Conservation (phyloP, 2,329 filamentous ascomycete genomes). For the Metarhizium album region DNA sequence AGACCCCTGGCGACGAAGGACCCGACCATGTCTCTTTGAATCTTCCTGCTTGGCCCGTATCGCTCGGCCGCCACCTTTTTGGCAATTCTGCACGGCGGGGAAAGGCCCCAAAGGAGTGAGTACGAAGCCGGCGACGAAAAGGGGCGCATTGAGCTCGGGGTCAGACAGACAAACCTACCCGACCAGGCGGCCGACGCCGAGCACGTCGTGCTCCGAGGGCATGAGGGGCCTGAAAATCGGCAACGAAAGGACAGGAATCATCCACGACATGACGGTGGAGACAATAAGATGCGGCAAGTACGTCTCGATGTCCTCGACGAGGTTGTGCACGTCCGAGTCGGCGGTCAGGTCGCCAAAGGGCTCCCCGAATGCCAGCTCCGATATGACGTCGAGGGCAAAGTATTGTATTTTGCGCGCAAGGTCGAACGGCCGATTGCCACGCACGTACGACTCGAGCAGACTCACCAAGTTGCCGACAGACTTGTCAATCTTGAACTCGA, state of each 20-base stretch:
- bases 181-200: conserved; percentile 31
- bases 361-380: conserved; percentile 39
- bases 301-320: conserved; percentile 30
- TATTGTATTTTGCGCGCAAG: conserved; percentile 36
- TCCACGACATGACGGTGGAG: conserved; percentile 10
- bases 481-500: conserved; percentile 27
- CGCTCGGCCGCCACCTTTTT: conserved; percentile 34
- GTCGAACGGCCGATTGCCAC: conserved; percentile 7
- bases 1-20: conserved; percentile 30
- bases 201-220: conserved; percentile 27
- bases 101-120: too few relatives aligned
- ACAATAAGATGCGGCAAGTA: conserved; percentile 13
- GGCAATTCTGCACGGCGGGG: conserved; percentile 22
- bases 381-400: conserved; percentile 47
- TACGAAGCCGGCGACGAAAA: too few relatives aligned
- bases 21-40: conserved; percentile 40
- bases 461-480: conserved; percentile 8
- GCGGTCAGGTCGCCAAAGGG: conserved; percentile 37
- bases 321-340: conserved; percentile 37
- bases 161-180: conserved; percentile 26
- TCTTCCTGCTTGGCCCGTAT: conserved; percentile 30
- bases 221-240: conserved; percentile 29
- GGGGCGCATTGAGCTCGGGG: too few relatives aligned
- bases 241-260: conserved; percentile 25
- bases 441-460: conserved; percentile 9